Conservation (phyloP, 257 asterid species). For the Catharanthus roseus region DNA sequence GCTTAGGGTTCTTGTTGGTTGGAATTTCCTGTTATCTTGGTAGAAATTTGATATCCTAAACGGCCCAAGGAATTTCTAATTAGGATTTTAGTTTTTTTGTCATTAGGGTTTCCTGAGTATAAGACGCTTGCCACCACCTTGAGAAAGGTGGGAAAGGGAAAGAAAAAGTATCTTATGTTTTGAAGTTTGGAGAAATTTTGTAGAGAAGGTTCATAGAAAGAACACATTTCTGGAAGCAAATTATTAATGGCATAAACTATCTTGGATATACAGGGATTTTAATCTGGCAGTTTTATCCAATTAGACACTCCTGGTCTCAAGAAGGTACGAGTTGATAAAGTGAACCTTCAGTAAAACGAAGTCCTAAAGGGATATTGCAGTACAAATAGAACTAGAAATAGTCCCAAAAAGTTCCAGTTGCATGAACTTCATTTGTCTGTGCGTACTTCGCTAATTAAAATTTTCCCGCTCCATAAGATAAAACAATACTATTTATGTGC, state of each 20-base stretch:
- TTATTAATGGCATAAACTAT: background rate
- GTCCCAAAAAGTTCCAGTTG: background rate
- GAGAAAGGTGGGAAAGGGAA: too few relatives aligned
- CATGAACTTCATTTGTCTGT: background rate
- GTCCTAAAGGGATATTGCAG: background rate
- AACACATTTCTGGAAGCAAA: background rate
- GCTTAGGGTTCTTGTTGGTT: too few relatives aligned
- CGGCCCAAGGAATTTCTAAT: too few relatives aligned
- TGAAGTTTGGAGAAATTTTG: background rate
- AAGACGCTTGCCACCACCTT: too few relatives aligned
- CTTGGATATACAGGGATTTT: background rate
- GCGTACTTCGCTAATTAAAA: background rate
- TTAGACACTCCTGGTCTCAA: background rate
- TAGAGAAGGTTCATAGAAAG: background rate
- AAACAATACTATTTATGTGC: too few relatives aligned
- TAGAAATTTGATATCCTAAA: too few relatives aligned
- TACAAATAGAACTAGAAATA: background rate
- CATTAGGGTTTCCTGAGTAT: too few relatives aligned
- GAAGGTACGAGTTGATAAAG: background rate
- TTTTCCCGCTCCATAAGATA: background rate
- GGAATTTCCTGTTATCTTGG: too few relatives aligned
- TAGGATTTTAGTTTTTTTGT: too few relatives aligned
- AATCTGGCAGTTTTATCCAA: background rate
- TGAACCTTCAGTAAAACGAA: too few relatives aligned
- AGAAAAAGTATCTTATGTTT: background rate